These are phyloP conservation scores for Scedosporium boydii DNA, from an alignment of 2,329 filamentous ascomycete genomes.

Conservation along the genomic window DNA sequence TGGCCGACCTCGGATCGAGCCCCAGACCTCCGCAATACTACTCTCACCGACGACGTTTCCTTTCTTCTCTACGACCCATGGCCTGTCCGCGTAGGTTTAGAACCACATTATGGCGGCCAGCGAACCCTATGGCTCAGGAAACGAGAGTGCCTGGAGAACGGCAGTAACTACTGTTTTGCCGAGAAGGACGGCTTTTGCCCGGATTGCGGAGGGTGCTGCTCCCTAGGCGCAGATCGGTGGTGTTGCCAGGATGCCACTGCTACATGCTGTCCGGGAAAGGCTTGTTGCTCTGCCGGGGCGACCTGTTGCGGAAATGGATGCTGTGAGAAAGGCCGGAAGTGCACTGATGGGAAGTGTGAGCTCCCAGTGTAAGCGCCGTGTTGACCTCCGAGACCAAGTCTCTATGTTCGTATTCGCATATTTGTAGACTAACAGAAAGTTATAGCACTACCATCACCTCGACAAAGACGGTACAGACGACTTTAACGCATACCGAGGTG, in stretches of 20 bases:
- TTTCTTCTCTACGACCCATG: neutral
- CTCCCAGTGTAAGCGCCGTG: neutral
- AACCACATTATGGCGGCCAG: neutral
- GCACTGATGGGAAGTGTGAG: conserved; percentile 7
- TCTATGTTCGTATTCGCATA: neutral
- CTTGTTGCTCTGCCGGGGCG: conserved; percentile 8
- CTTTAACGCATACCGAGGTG: neutral
- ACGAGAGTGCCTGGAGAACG: conserved; percentile 5
- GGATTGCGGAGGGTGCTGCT: conserved; percentile 10
- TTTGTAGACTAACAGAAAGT: neutral
- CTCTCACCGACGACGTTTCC: neutral
- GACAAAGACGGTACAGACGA: neutral
- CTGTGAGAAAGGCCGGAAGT: conserved; percentile 8
- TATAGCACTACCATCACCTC: conserved; percentile 1
- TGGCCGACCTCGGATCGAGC: neutral
- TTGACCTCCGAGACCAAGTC: neutral
- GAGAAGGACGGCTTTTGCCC: conserved; percentile 8
- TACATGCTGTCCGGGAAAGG: conserved; percentile 9
- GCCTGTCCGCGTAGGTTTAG: neutral
- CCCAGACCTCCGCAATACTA: neutral
- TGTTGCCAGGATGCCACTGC: conserved; percentile 6
- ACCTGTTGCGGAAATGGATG: conserved; percentile 10
- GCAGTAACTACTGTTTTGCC: conserved; percentile 10
- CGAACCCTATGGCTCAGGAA: neutral
- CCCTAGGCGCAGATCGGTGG: conserved; percentile 4